These are phyloP conservation scores for Taxawa tesnikishii DNA, from an alignment of 2,329 filamentous ascomycete genomes.

Conservation along the genomic window DNA sequence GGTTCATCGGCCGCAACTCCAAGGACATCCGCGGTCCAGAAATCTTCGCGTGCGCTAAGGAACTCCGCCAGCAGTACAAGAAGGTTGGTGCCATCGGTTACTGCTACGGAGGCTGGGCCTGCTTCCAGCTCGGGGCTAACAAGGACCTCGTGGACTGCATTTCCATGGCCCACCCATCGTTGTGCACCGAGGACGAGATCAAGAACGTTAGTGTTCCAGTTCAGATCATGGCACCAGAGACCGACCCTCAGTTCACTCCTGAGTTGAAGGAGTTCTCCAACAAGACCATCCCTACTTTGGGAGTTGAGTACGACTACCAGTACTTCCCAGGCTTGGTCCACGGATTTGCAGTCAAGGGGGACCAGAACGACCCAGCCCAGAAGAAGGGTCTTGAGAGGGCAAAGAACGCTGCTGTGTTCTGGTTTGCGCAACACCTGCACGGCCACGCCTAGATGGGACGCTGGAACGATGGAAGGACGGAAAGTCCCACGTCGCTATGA, in stretches of 20 bases:
- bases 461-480: no score
- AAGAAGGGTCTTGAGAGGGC: constrained; percentile 32
- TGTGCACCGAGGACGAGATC: constrained; percentile 34
- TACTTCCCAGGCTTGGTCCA: constrained; percentile 40
- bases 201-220: constrained; percentile 33
- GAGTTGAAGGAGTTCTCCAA: constrained; percentile 36
- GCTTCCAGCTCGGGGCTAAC: constrained; percentile 32
- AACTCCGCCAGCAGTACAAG: constrained; percentile 20
- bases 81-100: constrained; percentile 35
- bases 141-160: constrained; percentile 32
- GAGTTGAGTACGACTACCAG: constrained; percentile 36
- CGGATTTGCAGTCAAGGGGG: constrained; percentile 31
- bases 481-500: no score
- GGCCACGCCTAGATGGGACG: no score
- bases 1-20: constrained; percentile 11
- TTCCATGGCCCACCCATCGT: constrained; percentile 31
- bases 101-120: constrained; percentile 42
- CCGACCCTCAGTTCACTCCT: constrained; percentile 28
- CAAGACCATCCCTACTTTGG: constrained; percentile 23
- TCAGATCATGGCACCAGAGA: constrained; percentile 41
- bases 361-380: constrained; percentile 26
- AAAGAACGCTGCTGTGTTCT: constrained; percentile 21
- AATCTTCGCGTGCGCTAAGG: constrained; percentile 25
- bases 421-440: constrained; percentile 9
- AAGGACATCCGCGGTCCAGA: constrained; percentile 19